These are phyloP conservation scores for Suhomyces sp. DNA, from an alignment of 805 yeast genomes.

Conservation along the genomic window DNA sequence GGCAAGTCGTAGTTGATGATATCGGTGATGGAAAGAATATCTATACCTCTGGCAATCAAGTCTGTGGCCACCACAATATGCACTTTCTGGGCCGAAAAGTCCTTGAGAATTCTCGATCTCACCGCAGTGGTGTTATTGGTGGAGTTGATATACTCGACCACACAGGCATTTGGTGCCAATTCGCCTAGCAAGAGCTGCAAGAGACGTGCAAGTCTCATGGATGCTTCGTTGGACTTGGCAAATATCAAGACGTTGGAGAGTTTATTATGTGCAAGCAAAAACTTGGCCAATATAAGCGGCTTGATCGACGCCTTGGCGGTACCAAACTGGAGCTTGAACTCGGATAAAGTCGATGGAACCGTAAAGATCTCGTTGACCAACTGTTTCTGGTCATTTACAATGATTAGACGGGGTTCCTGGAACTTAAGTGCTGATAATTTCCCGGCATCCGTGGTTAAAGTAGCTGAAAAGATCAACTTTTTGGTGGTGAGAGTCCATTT, in stretches of 20 bases:
- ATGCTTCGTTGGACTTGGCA: constrained; percentile 78
- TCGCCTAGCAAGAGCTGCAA: constrained; percentile 41
- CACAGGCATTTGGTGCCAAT: constrained; percentile 15
- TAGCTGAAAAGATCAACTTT: constrained; percentile 84
- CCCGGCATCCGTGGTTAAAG: constrained; percentile 90
- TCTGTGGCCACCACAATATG: constrained; percentile 76
- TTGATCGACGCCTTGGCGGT: constrained; percentile 47
- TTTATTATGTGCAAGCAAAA: constrained; percentile 39
- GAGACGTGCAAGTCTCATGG: constrained; percentile 72
- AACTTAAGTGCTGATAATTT: constrained; percentile 71
- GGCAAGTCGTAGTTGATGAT: constrained; percentile 94
- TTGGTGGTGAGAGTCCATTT: constrained; percentile 42
- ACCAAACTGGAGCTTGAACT: constrained; percentile 41
- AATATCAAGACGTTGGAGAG: constrained; percentile 53
- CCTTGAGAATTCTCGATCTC: constrained; percentile 55
- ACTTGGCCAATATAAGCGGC: constrained; percentile 68
- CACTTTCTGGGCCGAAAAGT: constrained; percentile 54
- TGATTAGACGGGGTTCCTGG: constrained; percentile 65
- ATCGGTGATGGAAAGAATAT: constrained; percentile 62
- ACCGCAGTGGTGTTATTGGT: constrained; percentile 48
- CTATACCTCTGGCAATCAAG: constrained; percentile 93
- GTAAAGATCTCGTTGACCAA: constrained; percentile 56
- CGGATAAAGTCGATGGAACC: constrained; percentile 53
- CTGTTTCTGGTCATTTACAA: constrained; percentile 58
- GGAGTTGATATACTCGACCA: constrained; percentile 52